Percentiles rank a stretch among this genome's conserved stretches.
Evolutionary conservation across 148 eudicot genomes (phyloP).

Genomic region (Bassia scoparia): DNA sequence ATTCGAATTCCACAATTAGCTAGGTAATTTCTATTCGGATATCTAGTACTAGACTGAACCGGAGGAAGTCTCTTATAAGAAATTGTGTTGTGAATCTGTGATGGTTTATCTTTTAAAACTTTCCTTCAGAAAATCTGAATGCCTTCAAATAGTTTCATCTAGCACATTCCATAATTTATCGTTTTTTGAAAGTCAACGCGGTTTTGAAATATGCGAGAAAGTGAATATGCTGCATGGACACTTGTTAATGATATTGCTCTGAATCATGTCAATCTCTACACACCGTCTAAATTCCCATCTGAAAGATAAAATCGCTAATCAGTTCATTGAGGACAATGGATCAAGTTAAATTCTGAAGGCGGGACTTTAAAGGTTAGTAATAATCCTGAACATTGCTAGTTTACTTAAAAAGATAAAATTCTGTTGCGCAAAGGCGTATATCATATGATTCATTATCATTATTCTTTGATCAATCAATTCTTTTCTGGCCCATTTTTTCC

Average conservation of each 20-base stretch:
- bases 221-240: slow-evolving; percentile 99
- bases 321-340: slow-evolving; percentile 77
- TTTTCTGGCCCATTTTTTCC: not conserved
- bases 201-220: slow-evolving; percentile 50
- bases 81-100: too few relatives aligned
- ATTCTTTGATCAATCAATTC: not conserved
- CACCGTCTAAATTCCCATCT: slow-evolving; percentile 67
- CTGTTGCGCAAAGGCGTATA: not conserved
- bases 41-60: too few relatives aligned
- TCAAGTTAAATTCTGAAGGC: slow-evolving; percentile 85
- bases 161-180: not conserved
- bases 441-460: not conserved
- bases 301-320: slow-evolving; percentile 50
- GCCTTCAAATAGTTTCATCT: not conserved
- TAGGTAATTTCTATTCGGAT: slow-evolving; percentile 34
- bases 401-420: not conserved
- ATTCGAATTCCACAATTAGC: slow-evolving; percentile 79
- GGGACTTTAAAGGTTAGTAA: slow-evolving; percentile 74
- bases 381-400: not conserved
- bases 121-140: too few relatives aligned
- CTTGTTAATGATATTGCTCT: slow-evolving; percentile 91
- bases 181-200: slow-evolving; percentile 1
- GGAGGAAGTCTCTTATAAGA: too few relatives aligned
- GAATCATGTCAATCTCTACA: slow-evolving; percentile 84
- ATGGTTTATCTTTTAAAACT: too few relatives aligned